A percentile compares a stretch with the other conserved stretches of the same genome.
Evolutionary conservation across 2,329 filamentous ascomycete species (phyloP).

Genomic region (Trichophyton equinum): DNA sequence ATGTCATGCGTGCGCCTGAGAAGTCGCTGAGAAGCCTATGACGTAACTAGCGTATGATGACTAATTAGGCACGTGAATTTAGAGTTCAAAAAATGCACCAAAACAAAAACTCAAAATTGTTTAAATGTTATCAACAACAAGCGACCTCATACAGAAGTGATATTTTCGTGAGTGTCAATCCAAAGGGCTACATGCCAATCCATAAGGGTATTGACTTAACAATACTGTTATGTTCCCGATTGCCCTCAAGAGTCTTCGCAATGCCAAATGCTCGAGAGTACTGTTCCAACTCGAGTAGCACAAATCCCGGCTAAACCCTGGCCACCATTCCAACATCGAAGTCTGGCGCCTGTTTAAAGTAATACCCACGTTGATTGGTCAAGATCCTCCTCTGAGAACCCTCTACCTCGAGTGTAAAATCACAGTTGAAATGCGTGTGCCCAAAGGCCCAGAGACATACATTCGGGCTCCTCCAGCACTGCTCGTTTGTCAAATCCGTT

Average conservation of each 20-base stretch:
- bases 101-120: no score
- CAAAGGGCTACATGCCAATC: no score
- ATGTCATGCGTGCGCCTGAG: neutral
- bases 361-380: constrained; percentile 24
- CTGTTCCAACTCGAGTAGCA: neutral
- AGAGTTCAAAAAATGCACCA: no score
- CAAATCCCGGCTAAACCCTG: neutral
- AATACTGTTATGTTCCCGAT: no score
- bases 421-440: constrained; percentile 38
- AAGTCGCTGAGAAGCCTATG: neutral
- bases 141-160: no score
- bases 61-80: neutral
- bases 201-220: no score
- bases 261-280: no score
- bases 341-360: constrained; percentile 25
- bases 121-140: no score
- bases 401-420: constrained; percentile 18
- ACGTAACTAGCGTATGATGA: neutral
- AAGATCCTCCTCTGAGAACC: constrained; percentile 22
- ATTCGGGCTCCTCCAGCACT: constrained; percentile 27
- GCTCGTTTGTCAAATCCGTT: constrained; percentile 30
- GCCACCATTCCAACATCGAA: constrained; percentile 24
- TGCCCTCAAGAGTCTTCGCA: no score
- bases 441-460: constrained; percentile 39
- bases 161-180: no score